Base-by-base conservation (phyloP, 148 eudicot genomes). In the Vaccinium corymbosum region DNA sequence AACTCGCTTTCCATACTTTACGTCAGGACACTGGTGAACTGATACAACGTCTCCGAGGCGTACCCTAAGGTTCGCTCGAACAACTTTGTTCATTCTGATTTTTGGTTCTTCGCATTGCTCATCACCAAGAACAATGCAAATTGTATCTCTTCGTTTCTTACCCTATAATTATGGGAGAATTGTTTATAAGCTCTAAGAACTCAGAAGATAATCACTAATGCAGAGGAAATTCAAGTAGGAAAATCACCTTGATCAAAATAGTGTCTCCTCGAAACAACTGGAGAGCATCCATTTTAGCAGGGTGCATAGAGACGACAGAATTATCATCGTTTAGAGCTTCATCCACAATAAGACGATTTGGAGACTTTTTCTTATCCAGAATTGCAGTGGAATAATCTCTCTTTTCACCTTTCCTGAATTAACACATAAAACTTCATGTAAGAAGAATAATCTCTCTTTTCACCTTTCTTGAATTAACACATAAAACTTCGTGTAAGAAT, bases 251-350 rank as follows among this genome's bases (percentile, higher is more conserved):
- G 46, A 88, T 59, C 20, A 88, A 78, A 12, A 88, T 16, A 27
- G 88, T 88, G 81, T 86, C 90, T n/a, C 90, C 90, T 2, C 90
- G 86, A 51, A 88, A 88, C 14, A 88, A 52, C 83, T 88, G 88
- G 50, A 88, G 90, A 57, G 72, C 78, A 1, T 88, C 90, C 88
- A 88, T 85, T 27, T 46, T 88, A 57, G 64, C 35, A 10, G 90
- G 90, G 74, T 88, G 88, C 75, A 88, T 46, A 2, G 86, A 38
- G 7, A 88, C 83, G 7, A 85, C 90, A 56, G 90, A 88, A 48
- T 88, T 85, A 70, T 88, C 86, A 86, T 88, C 90, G 49, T 85
- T 85, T 19, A 83, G 56, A 13, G 90, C 90, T 80, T 86, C 90
- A 51, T 88, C 90, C 0, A 88, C 90, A 25, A 88, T 20, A 76